Evolutionary conservation across 2,329 filamentous ascomycete species (phyloP).

Genomic region (Pseudopithomyces chartarum): DNA sequence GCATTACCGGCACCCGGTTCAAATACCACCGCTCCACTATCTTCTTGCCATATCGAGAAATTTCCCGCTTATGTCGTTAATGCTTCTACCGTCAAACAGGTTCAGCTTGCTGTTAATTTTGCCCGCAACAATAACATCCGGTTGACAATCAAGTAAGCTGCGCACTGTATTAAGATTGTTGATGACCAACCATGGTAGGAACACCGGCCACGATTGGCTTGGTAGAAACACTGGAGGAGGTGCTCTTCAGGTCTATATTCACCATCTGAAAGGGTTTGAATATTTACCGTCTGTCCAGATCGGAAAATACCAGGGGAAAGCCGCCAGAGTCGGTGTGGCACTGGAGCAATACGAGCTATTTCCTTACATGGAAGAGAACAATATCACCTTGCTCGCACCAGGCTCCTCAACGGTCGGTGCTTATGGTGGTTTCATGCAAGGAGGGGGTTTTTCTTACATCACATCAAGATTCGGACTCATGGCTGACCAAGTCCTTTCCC

Average conservation of each 20-base stretch:
- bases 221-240: conserved; percentile 34
- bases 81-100: conserved; percentile 27
- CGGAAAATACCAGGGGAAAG: conserved; percentile 29
- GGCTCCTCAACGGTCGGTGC: conserved; percentile 53
- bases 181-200: conserved; percentile 20
- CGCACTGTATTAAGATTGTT: neutral
- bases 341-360: conserved; percentile 31
- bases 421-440: conserved; percentile 45
- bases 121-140: conserved; percentile 36
- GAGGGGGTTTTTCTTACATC: conserved; percentile 58
- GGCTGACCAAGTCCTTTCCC: conserved; percentile 31
- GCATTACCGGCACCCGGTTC: neutral
- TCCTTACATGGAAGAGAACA: conserved; percentile 21
- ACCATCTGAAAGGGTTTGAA: conserved; percentile 31
- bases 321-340: conserved; percentile 29
- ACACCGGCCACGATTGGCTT: conserved; percentile 33
- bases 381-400: conserved; percentile 27
- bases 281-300: conserved; percentile 24
- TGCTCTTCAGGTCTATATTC: conserved; percentile 33
- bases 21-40: conserved; percentile 9
- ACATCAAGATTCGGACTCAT: conserved; percentile 48
- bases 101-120: conserved; percentile 38
- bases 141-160: conserved; percentile 33
- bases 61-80: conserved; percentile 34
- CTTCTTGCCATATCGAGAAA: conserved; percentile 23